phyloP scores from a whole-genome alignment of 2,329 filamentous ascomycete species.

The Fusarium buxicola region DNA sequence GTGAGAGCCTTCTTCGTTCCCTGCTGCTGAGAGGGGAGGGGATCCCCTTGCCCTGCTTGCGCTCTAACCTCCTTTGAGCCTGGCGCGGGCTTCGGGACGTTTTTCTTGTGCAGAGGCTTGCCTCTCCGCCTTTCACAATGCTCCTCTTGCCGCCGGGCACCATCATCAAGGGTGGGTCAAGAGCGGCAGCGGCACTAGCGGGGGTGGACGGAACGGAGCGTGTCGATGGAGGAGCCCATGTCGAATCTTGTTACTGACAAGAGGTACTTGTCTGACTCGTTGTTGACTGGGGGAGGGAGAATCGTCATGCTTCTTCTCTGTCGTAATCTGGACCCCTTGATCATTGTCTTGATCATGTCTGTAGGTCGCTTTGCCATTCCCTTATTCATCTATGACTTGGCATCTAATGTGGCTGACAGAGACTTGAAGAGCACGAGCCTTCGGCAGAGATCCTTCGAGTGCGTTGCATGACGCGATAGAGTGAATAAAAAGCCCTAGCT shows the following conservation, averaged over 20 bases:
- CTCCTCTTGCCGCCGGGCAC: conserved; percentile 53
- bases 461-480: conserved; percentile 21
- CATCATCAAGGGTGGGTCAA: conserved; percentile 38
- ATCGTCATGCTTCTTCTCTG: background rate
- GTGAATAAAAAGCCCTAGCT: conserved; percentile 23
- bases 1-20: conserved; percentile 18
- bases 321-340: background rate
- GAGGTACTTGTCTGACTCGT: conserved; percentile 16
- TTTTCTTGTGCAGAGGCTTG: conserved; percentile 39
- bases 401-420: conserved; percentile 16
- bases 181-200: conserved; percentile 23
- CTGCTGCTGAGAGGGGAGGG: conserved; percentile 23
- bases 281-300: conserved; percentile 3
- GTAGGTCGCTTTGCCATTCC: background rate
- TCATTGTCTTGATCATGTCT: background rate
- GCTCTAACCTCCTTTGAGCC: conserved; percentile 24
- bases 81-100: conserved; percentile 39
- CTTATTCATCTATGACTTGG: conserved; percentile 1
- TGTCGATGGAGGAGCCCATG: conserved; percentile 19
- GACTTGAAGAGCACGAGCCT: conserved; percentile 12
- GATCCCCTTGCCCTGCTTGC: conserved; percentile 19
- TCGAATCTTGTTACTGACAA: conserved; percentile 13
- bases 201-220: conserved; percentile 32
- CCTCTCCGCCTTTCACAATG: conserved; percentile 53
- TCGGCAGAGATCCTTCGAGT: conserved; percentile 7